A percentile compares a stretch with the other conserved stretches of the same genome.
These are phyloP conservation scores for Bombardia bombarda DNA, from an alignment of 495 filamentous ascomycete genomes.

Conservation along the genomic window DNA sequence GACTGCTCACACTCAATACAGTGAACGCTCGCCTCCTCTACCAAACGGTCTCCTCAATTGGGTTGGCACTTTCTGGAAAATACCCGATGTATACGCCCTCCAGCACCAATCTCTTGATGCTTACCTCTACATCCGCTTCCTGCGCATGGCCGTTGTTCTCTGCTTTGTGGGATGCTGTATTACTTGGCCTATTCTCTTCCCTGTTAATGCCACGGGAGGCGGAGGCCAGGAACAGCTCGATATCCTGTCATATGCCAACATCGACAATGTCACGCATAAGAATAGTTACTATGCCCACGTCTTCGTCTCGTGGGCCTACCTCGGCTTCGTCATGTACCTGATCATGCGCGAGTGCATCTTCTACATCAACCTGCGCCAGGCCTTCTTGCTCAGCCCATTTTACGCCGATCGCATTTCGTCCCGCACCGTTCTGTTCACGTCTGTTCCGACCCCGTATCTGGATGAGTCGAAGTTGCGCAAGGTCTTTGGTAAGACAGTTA, in stretches of 20 bases:
- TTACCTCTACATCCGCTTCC: conserved; percentile 78
- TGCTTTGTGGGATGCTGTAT: conserved; percentile 74
- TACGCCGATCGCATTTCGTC: conserved; percentile 89
- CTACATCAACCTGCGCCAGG: conserved; percentile 93
- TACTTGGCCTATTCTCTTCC: conserved; percentile 80
- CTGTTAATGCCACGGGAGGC: conserved; percentile 78
- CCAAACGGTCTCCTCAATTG: conserved; percentile 68
- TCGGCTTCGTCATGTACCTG: conserved; percentile 79
- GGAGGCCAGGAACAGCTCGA: conserved; percentile 59
- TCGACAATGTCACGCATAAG: conserved; percentile 39
- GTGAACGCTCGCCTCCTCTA: conserved; percentile 59
- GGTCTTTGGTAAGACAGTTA: conserved; percentile 73
- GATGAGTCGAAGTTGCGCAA: conserved; percentile 63
- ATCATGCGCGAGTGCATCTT: conserved; percentile 87
- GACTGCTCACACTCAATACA: conserved; percentile 18
- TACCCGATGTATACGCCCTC: conserved; percentile 76
- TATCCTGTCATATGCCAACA: conserved; percentile 69
- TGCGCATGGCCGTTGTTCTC: conserved; percentile 63
- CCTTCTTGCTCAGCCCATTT: conserved; percentile 80
- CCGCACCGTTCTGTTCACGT: conserved; percentile 85
- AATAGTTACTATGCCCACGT: conserved; percentile 71
- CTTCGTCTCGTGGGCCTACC: conserved; percentile 67
- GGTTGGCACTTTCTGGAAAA: conserved; percentile 66
- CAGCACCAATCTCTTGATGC: conserved; percentile 86
- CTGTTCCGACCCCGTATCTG: conserved; percentile 70